Evolutionary conservation across 345 rosid genomes (phyloP), one percentile per base, ranked within the genome.

Genomic region (Sisymbrium irio): DNA sequence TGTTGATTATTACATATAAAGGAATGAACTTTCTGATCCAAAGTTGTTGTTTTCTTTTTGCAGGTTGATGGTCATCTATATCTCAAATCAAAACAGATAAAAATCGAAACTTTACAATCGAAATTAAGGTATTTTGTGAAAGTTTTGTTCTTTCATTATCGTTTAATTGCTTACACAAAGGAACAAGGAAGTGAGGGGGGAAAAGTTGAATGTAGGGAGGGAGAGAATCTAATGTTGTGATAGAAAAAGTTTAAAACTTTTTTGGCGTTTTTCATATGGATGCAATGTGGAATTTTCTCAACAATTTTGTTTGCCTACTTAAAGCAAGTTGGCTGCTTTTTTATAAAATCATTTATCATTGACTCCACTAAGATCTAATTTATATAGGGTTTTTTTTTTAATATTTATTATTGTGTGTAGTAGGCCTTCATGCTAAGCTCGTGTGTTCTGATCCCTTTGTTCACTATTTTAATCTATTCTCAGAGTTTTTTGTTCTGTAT

Each of bases 21-120:
- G 7, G 58, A 53, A 62, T 2, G 5, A 33, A 0, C 50, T 69
- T 69, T 44, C 37, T 62, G 69, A 69, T 76, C 9, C 28, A 61
- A 10, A 35, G 44, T 77, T 19, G 36, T 65, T 67, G 22, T 51
- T 72, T 9, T 4, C 65, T 47, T 72, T 72, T 79, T n/a, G 19
- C 22, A 82, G 67, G 88, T 84, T 83, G 87, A 83, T 85, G 92
- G 73, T 91, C 89, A 84, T 88, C 87, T 91, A 88, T 77, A 45
- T 50, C 63, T 67, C 64, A 42, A 73, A 12, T 4, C 62, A 63
- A 4, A 8, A 36, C 41, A 44, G 27, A 5, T 22, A 19, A 39
- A 66, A 17, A 4, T 28, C 4, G 40, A 11, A 9, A 7, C 5
- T 64, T 59, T 64, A 4, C 17, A 64, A 47, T 71, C 61, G 37